phyloP scores from a whole-genome alignment of 371 early-diverging fungal genomes.

The Syncephalastrum monosporum region DNA sequence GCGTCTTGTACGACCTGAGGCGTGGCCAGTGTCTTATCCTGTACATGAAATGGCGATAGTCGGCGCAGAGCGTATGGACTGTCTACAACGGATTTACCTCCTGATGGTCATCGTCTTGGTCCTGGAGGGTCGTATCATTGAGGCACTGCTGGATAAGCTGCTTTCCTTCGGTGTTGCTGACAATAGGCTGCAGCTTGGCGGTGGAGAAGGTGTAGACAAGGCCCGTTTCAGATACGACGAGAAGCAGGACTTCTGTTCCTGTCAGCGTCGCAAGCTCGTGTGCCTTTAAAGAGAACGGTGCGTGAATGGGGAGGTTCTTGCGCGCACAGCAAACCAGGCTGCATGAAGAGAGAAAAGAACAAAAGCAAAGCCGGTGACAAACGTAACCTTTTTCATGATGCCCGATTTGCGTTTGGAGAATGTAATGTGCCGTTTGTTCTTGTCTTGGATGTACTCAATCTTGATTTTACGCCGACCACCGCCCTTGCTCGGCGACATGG shows the following conservation, averaged over 20 bases:
- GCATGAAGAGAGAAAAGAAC: background rate
- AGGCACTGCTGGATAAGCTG: constrained; percentile 93
- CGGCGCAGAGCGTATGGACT: no score
- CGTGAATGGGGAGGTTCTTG: background rate
- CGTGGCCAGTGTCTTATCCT: background rate
- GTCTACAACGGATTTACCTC: no score
- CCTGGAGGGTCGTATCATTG: constrained; percentile 72
- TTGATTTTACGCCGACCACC: constrained; percentile 92
- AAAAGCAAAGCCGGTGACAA: background rate
- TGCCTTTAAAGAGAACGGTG: constrained; percentile 55
- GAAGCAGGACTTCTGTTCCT: constrained; percentile 93
- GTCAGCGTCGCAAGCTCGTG: constrained; percentile 96
- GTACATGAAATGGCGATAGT: no score
- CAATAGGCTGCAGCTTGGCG: constrained; percentile 92
- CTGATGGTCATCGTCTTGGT: background rate
- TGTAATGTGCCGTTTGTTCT: constrained; percentile 93
- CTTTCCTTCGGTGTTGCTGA: constrained; percentile 92
- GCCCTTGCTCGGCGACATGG: constrained; percentile 36
- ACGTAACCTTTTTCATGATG: constrained; percentile 93
- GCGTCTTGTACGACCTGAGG: background rate
- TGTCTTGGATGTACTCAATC: constrained; percentile 96
- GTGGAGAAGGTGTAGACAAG: constrained; percentile 99
- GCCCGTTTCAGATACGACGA: constrained; percentile 96
- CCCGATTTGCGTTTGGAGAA: constrained; percentile 98
- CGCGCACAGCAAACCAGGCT: constrained; percentile 5